phyloP scores from a whole-genome alignment of 2,329 filamentous ascomycete genomes.

The Trichoderma sp. region DNA sequence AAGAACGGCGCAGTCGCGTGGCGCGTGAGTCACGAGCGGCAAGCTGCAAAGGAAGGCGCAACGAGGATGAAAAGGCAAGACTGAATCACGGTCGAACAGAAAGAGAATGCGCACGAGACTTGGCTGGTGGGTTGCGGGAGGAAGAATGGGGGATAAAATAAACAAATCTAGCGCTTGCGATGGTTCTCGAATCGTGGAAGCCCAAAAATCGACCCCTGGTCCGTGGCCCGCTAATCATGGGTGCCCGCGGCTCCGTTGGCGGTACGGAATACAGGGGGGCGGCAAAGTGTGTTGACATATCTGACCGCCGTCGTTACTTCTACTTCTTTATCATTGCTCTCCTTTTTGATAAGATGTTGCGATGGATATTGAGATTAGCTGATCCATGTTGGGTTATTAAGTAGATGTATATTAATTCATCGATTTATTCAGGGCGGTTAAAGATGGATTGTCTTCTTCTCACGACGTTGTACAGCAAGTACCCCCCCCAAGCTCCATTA shows the following conservation, averaged over 20 bases:
- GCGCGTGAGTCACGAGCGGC: constrained; percentile 15
- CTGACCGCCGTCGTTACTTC: not conserved
- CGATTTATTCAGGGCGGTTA: not conserved
- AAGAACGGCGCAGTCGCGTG: constrained; percentile 16
- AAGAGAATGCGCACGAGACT: constrained; percentile 5
- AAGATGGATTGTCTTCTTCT: too few species aligned
- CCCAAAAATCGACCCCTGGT: not conserved
- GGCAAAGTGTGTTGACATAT: not conserved
- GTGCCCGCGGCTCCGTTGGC: not conserved
- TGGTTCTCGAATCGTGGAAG: constrained; percentile 9
- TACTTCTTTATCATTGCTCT: not conserved
- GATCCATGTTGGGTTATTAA: not conserved
- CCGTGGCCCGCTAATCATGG: constrained; percentile 9
- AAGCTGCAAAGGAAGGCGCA: constrained; percentile 9
- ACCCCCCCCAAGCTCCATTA: not conserved
- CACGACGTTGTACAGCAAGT: not conserved
- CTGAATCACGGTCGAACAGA: not conserved
- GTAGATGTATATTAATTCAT: not conserved
- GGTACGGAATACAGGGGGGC: not conserved
- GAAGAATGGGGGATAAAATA: constrained; percentile 12
- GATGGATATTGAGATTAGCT: not conserved
- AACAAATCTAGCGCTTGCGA: constrained; percentile 8
- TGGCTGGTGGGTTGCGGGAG: constrained; percentile 1
- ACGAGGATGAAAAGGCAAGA: constrained; percentile 4
- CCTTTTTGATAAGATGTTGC: not conserved